Conservation (phyloP, 2,329 filamentous ascomycete species). For the Fusarium sp. region DNA sequence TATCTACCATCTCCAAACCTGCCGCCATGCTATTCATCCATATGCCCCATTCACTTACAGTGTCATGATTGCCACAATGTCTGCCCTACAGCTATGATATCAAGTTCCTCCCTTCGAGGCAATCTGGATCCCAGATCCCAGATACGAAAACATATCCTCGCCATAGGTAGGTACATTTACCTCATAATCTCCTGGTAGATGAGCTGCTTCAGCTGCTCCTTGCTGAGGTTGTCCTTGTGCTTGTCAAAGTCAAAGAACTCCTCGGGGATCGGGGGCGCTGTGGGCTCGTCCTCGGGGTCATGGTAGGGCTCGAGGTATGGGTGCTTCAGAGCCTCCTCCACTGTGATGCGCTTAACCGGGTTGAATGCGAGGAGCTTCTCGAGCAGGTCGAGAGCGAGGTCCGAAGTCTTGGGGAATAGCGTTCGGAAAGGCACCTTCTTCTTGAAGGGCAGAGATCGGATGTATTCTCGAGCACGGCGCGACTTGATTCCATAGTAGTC, state of each 20-base stretch:
- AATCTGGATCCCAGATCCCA: constrained; percentile 23
- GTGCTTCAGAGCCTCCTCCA: constrained; percentile 96
- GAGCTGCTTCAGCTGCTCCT: constrained; percentile 96
- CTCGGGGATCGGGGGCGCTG: constrained; percentile 94
- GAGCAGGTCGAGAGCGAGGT: constrained; percentile 90
- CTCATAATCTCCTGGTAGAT: constrained; percentile 98
- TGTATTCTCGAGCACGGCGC: constrained; percentile 95
- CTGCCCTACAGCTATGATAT: constrained; percentile 2
- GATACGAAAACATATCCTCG: constrained; percentile 1
- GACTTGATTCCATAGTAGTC: constrained; percentile 99
- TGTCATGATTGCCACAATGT: constrained; percentile 10
- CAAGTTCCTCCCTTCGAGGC: not conserved
- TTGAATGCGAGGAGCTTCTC: constrained; percentile 98
- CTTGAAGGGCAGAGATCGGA: constrained; percentile 97
- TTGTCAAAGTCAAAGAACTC: constrained; percentile 99
- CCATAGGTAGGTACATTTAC: constrained; percentile 47
- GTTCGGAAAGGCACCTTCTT: constrained; percentile 99
- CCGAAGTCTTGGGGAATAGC: constrained; percentile 99
- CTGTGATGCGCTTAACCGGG: constrained; percentile 97
- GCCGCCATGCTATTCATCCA: constrained; percentile 20
- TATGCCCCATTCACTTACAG: constrained; percentile 21
- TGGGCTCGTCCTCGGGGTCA: constrained; percentile 98
- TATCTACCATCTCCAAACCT: constrained; percentile 39
- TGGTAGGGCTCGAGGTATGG: constrained; percentile 99
- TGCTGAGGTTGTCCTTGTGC: constrained; percentile 98